Conservation (phyloP, 352 stramenopile genomes). For the Phytopythium kandeliae region DNA sequence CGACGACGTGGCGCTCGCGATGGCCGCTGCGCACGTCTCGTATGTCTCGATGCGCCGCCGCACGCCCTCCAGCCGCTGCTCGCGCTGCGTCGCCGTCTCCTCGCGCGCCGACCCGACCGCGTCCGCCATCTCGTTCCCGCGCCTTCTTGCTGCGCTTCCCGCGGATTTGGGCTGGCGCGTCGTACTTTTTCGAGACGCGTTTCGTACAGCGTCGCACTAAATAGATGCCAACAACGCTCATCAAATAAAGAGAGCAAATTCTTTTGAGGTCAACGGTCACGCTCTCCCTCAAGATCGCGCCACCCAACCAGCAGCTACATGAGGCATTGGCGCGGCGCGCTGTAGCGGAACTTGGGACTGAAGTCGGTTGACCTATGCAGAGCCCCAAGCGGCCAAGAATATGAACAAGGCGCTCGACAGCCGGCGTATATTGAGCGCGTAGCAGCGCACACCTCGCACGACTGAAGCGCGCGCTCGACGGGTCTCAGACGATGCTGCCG, state of each 20-base stretch:
- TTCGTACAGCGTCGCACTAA: not conserved
- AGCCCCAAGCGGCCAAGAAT: too few relatives aligned
- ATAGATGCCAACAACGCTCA: not conserved
- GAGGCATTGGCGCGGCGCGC: too few relatives aligned
- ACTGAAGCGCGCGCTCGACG: too few relatives aligned
- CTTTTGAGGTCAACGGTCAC: not conserved
- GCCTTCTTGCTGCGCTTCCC: not conserved
- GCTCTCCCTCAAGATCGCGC: too few relatives aligned
- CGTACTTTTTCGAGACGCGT: too few relatives aligned
- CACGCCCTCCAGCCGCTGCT: slow-evolving; percentile 41
- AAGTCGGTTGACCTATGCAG: too few relatives aligned
- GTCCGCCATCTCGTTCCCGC: slow-evolving; percentile 1
- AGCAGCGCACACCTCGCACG: too few relatives aligned
- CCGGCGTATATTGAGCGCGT: not conserved
- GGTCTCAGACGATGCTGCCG: not conserved
- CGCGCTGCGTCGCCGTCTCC: slow-evolving; percentile 14
- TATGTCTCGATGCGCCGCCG: slow-evolving; percentile 53
- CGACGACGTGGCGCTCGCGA: slow-evolving; percentile 44
- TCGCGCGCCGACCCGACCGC: slow-evolving; percentile 4
- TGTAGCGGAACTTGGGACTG: too few relatives aligned
- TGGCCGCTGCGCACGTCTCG: slow-evolving; percentile 51
- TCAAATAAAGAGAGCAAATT: not conserved
- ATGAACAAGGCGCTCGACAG: too few relatives aligned
- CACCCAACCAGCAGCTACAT: too few relatives aligned
- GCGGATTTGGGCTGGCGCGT: not conserved